Evolutionary conservation across 495 filamentous ascomycete species (phyloP).

Genomic region (Aspergillus incahuasiensis): DNA sequence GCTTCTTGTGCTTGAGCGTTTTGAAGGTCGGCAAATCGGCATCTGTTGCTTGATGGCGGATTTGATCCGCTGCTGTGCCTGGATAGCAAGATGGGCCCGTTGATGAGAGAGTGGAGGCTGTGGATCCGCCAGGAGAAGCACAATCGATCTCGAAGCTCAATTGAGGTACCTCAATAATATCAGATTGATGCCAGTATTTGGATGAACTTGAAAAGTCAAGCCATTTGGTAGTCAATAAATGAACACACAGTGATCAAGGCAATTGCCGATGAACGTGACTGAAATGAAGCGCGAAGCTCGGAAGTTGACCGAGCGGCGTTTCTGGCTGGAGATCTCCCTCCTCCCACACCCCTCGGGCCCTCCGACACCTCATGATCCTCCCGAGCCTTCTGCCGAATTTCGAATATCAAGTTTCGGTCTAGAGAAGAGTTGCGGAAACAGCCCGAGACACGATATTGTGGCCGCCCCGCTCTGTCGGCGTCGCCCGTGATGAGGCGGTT

Average conservation of each 20-base stretch:
- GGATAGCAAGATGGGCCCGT: background rate
- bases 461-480: conserved; percentile 2
- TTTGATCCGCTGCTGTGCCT: background rate
- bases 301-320: conserved; percentile 25
- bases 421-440: background rate
- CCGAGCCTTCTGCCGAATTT: background rate
- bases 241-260: background rate
- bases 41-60: background rate
- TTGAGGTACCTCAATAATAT: background rate
- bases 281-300: conserved; percentile 1
- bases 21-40: background rate
- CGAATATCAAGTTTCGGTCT: background rate
- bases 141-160: background rate
- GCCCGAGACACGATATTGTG: background rate
- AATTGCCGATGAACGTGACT: background rate
- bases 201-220: background rate
- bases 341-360: background rate
- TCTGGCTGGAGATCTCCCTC: background rate
- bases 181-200: background rate
- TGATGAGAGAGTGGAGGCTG: background rate
- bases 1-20: background rate
- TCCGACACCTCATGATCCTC: background rate
- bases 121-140: background rate
- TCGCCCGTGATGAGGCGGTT: conserved; percentile 24
- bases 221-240: background rate